A percentile compares a stretch with the other conserved stretches of the same genome.
phyloP scores from a whole-genome alignment of 2,329 filamentous ascomycete genomes.

The Penicillium sp. region DNA sequence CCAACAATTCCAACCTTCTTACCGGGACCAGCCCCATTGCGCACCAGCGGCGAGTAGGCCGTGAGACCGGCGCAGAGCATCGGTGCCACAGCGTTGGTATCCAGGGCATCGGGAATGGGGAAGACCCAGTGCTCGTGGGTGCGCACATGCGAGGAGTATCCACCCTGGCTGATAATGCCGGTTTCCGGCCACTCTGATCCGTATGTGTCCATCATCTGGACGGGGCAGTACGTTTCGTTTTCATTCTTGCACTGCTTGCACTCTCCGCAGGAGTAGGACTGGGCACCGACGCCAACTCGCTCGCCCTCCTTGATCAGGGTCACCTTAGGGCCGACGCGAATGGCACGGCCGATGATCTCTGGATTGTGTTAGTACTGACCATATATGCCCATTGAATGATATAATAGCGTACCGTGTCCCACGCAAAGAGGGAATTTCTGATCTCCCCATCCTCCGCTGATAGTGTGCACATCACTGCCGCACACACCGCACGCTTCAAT shows the following conservation, averaged over 20 bases:
- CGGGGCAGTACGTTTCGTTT: slow-evolving; percentile 71
- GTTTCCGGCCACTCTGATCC: slow-evolving; percentile 60
- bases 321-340: slow-evolving; percentile 70
- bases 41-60: slow-evolving; percentile 75
- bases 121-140: slow-evolving; percentile 76
- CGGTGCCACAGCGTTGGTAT: slow-evolving; percentile 66
- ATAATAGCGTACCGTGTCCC: slow-evolving; percentile 49
- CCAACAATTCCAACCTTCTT: slow-evolving; percentile 48
- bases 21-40: slow-evolving; percentile 74
- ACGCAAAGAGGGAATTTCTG: slow-evolving; percentile 58
- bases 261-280: slow-evolving; percentile 66
- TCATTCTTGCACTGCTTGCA: slow-evolving; percentile 69
- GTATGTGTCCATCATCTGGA: slow-evolving; percentile 57
- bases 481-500: slow-evolving; percentile 81
- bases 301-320: slow-evolving; percentile 65
- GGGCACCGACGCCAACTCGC: slow-evolving; percentile 71
- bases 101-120: slow-evolving; percentile 72
- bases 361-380: neutral
- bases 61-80: slow-evolving; percentile 88
- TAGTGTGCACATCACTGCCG: slow-evolving; percentile 72
- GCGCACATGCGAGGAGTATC: slow-evolving; percentile 70
- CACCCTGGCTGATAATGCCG: slow-evolving; percentile 68
- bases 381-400: neutral
- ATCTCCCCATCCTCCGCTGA: slow-evolving; percentile 59
- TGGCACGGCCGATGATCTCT: slow-evolving; percentile 72